Percentiles rank a stretch among this genome's conserved stretches.
These are phyloP conservation scores for Neoconidiobolus thromboides DNA, from an alignment of 371 early-diverging fungal genomes.

Conservation along the genomic window DNA sequence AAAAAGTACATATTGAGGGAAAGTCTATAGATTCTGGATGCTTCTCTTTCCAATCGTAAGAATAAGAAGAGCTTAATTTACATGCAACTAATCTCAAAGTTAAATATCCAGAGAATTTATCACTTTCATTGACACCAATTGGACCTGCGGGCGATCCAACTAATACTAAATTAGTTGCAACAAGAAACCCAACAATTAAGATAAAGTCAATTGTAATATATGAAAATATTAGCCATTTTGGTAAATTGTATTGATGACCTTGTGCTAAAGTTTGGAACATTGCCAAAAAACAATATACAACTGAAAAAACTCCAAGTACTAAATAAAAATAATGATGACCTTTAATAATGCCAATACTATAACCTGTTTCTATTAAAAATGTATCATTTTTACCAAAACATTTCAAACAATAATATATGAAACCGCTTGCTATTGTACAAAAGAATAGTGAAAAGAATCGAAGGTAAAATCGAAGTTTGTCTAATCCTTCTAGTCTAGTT, in stretches of 20 bases:
- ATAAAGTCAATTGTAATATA: not conserved
- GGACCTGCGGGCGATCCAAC: too few species aligned
- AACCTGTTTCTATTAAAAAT: not conserved
- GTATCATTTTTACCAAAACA: not conserved
- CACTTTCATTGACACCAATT: not conserved
- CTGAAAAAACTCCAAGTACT: not conserved
- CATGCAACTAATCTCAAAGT: not conserved
- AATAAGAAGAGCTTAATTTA: not conserved
- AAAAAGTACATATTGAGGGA: not conserved
- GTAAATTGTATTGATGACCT: not conserved
- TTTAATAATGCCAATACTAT: not conserved
- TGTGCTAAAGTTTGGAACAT: not conserved
- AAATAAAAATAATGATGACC: not conserved
- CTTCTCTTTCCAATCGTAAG: not conserved
- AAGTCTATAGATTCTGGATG: not conserved
- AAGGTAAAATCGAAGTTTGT: slow-evolving; percentile 1
- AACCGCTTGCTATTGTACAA: not conserved
- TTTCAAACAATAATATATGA: not conserved
- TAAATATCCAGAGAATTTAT: not conserved
- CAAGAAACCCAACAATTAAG: not conserved
- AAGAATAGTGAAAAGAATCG: not conserved
- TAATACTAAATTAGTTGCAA: not conserved
- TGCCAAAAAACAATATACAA: not conserved
- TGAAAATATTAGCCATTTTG: not conserved
- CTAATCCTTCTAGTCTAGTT: not conserved